Conservation (phyloP, 208 protist genomes). For the Trypanosoma platydactyli region DNA sequence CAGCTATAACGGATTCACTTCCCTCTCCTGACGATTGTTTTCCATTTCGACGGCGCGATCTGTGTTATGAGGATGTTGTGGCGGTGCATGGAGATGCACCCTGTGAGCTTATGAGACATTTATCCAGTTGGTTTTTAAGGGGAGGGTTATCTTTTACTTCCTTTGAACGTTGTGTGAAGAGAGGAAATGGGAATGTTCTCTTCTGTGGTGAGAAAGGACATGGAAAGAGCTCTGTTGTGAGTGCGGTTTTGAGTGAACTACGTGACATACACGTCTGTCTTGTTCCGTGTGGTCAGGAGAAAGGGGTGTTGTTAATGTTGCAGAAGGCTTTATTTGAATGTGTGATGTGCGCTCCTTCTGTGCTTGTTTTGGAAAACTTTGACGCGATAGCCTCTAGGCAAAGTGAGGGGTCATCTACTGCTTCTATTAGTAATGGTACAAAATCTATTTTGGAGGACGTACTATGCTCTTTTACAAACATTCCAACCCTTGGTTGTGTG, state of each 20-base stretch:
- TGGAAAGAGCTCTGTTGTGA: conserved; percentile 75
- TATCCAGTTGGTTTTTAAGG: conserved; percentile 36
- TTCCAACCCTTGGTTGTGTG: conserved; percentile 25
- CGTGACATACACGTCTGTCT: conserved; percentile 49
- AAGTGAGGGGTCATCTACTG: conserved; percentile 61
- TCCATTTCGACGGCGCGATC: background rate
- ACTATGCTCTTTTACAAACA: conserved; percentile 48
- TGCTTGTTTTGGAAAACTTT: conserved; percentile 88
- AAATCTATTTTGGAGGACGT: conserved; percentile 55
- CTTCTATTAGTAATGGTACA: conserved; percentile 61
- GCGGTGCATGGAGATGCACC: conserved; percentile 56
- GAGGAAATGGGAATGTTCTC: conserved; percentile 61
- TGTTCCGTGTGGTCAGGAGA: conserved; percentile 56
- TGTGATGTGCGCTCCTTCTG: conserved; percentile 71
- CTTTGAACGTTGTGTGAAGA: conserved; percentile 19
- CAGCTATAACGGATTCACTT: background rate
- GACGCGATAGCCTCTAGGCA: conserved; percentile 77
- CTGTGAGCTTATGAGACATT: conserved; percentile 45
- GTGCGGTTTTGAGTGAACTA: conserved; percentile 43
- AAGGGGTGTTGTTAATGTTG: conserved; percentile 47
- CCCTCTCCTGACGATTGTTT: background rate
- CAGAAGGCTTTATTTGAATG: conserved; percentile 57
- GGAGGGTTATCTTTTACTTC: conserved; percentile 24
- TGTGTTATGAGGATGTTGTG: conserved; percentile 30
- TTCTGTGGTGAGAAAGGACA: conserved; percentile 83